Evolutionary conservation across 2,329 filamentous ascomycete genomes (phyloP).

Genomic region (Parafenestella ontariensis): DNA sequence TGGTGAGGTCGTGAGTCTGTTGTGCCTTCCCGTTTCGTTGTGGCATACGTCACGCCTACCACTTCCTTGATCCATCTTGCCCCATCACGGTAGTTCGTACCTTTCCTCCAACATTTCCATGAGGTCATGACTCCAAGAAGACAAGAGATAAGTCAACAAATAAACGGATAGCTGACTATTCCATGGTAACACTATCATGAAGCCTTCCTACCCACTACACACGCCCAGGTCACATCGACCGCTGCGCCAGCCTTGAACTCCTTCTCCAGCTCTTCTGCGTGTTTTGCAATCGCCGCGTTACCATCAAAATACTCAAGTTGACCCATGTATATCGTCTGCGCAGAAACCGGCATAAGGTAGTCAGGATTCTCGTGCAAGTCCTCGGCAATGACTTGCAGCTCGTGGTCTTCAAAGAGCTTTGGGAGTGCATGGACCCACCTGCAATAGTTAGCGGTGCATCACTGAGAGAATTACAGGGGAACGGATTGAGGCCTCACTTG

Average conservation of each 20-base stretch:
- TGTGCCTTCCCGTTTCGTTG: too few species aligned
- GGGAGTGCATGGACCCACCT: slow-evolving; percentile 13
- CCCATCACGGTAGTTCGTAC: too few species aligned
- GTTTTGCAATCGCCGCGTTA: background rate
- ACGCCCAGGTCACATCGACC: background rate
- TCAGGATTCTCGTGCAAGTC: slow-evolving; percentile 9
- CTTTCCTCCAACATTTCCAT: too few species aligned
- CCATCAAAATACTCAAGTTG: slow-evolving; percentile 1
- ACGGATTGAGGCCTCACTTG: slow-evolving; percentile 8
- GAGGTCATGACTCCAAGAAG: too few species aligned
- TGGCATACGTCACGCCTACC: too few species aligned
- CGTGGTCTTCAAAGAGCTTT: background rate
- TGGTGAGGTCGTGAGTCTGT: too few species aligned
- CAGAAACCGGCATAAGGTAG: slow-evolving; percentile 5
- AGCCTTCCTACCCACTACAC: background rate
- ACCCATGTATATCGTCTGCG: slow-evolving; percentile 4
- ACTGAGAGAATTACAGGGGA: background rate
- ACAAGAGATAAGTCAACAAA: too few species aligned
- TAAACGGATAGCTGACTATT: too few species aligned
- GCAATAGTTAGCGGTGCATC: background rate
- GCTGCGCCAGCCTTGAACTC: background rate
- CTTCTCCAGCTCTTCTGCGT: background rate
- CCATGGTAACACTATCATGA: background rate
- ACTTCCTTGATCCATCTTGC: too few species aligned
- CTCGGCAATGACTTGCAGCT: slow-evolving; percentile 5